Conservation (phyloP, 2,329 filamentous ascomycete genomes). For the Aspergillus terreus region DNA sequence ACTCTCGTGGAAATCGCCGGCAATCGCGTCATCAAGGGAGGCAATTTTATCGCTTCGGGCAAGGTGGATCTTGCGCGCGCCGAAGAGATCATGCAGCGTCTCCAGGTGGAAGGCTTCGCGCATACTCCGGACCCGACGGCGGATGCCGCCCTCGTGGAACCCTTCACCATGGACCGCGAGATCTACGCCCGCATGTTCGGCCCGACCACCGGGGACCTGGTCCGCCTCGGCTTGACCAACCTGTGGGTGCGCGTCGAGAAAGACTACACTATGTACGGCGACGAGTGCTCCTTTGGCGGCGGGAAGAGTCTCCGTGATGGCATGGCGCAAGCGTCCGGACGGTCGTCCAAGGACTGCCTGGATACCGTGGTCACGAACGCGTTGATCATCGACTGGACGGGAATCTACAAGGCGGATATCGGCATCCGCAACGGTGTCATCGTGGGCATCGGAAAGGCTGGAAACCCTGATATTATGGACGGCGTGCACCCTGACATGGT, state of each 20-base stretch:
- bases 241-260: slow-evolving; percentile 88
- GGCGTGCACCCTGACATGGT: slow-evolving; percentile 75
- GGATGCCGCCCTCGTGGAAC: slow-evolving; percentile 55
- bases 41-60: slow-evolving; percentile 75
- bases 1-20: slow-evolving; percentile 86
- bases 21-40: slow-evolving; percentile 73
- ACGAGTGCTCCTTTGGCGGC: slow-evolving; percentile 93
- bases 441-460: slow-evolving; percentile 86
- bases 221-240: slow-evolving; percentile 77
- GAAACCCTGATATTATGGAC: slow-evolving; percentile 96
- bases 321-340: slow-evolving; percentile 87
- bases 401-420: slow-evolving; percentile 96
- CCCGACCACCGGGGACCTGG: slow-evolving; percentile 81
- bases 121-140: slow-evolving; percentile 66
- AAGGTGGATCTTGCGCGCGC: slow-evolving; percentile 61
- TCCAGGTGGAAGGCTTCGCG: slow-evolving; percentile 72
- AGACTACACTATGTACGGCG: slow-evolving; percentile 79
- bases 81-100: slow-evolving; percentile 62
- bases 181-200: slow-evolving; percentile 89
- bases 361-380: slow-evolving; percentile 89
- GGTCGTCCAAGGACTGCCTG: slow-evolving; percentile 66
- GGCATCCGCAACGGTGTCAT: slow-evolving; percentile 86
- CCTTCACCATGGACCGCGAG: slow-evolving; percentile 69
- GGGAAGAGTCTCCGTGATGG: slow-evolving; percentile 92
- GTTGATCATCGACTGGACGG: slow-evolving; percentile 82